Evolutionary conservation across 805 yeast species (phyloP), one percentile per base, ranked within the genome.

Genomic region (Metschnikowia amazonensis): DNA sequence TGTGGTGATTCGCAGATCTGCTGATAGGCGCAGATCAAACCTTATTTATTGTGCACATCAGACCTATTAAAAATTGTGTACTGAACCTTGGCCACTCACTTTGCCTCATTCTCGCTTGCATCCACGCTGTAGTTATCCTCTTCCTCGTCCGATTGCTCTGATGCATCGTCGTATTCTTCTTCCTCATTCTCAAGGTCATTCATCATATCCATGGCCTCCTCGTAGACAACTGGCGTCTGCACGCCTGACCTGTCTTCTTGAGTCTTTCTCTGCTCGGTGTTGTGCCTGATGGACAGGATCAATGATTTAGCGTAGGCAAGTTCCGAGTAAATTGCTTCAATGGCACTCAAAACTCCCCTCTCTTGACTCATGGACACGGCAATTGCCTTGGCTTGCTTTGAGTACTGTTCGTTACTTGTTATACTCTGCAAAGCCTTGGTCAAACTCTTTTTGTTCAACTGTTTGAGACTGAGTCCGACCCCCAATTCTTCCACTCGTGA

Each of bases 401-500:
- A 79, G 55, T 87, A 81, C 44, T 84, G 74, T 33, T 75, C 69
- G 55, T 87, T 82, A 0, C 81, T 76, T 0, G 89, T 80, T 0
- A 80, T 89, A 43, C 80, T 81, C 56, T 71, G 76, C 42, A 92
- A 65, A 0, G 96, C 96, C 44, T 78, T 77, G 1, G 85, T 66
- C 45, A 92, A 68, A 0, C 80, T 72, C 48, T 75, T 75, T 23
- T 75, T 74, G 52, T 85, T 88, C 55, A 92, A 70, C 55, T 86
- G 82, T 61, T 75, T 79, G 51, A 92, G 64, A 1, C 79, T 75
- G 9, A 89, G 53, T 2, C 98, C 98, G 20, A 80, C 92, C 0
- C 96, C 97, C 30, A 89, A 72, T 49, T 89, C 97, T 54, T 89
- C 96, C 2, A 92, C 84, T 47, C 97, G 73, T 18, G 77, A 72